These are phyloP conservation scores for Calcarisporium arbuscula DNA, from an alignment of 2,329 filamentous ascomycete genomes.

Conservation along the genomic window DNA sequence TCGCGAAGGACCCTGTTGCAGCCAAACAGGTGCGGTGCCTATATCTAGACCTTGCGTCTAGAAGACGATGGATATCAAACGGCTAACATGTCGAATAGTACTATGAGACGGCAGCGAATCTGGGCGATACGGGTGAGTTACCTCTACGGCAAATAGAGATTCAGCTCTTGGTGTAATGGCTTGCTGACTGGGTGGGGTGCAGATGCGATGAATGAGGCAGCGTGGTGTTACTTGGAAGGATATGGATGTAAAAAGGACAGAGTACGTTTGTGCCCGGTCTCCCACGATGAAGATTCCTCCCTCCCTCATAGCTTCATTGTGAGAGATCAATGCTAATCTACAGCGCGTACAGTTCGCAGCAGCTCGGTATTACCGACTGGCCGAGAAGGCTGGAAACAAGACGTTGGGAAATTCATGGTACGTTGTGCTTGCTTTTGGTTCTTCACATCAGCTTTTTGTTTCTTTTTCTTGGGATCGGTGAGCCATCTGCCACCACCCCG, in stretches of 20 bases:
- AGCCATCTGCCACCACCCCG: too few species aligned
- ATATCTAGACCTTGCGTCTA: too few species aligned
- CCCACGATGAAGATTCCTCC: neutral
- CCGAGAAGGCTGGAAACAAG: slow-evolving; percentile 84
- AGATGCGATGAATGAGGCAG: slow-evolving; percentile 97
- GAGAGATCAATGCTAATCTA: slow-evolving; percentile 22
- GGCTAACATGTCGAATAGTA: slow-evolving; percentile 68
- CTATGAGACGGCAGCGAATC: slow-evolving; percentile 94
- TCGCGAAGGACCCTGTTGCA: slow-evolving; percentile 76
- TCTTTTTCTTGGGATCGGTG: slow-evolving; percentile 6
- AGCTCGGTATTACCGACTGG: slow-evolving; percentile 86
- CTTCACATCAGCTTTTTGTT: slow-evolving; percentile 9
- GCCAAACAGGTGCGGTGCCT: slow-evolving; percentile 59
- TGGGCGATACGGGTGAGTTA: slow-evolving; percentile 72
- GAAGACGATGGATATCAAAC: too few species aligned
- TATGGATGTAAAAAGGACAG: slow-evolving; percentile 98
- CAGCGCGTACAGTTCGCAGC: slow-evolving; percentile 57
- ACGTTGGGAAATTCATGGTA: slow-evolving; percentile 93
- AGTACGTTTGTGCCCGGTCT: too few species aligned
- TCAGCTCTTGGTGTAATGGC: too few species aligned
- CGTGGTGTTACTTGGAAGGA: slow-evolving; percentile 94
- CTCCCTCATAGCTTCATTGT: too few species aligned
- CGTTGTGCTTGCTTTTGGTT: slow-evolving; percentile 37
- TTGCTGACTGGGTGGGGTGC: too few species aligned
- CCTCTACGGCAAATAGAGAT: too few species aligned